Evolutionary conservation across 495 filamentous ascomycete species (phyloP).

Genomic region (Penicillium lividum): DNA sequence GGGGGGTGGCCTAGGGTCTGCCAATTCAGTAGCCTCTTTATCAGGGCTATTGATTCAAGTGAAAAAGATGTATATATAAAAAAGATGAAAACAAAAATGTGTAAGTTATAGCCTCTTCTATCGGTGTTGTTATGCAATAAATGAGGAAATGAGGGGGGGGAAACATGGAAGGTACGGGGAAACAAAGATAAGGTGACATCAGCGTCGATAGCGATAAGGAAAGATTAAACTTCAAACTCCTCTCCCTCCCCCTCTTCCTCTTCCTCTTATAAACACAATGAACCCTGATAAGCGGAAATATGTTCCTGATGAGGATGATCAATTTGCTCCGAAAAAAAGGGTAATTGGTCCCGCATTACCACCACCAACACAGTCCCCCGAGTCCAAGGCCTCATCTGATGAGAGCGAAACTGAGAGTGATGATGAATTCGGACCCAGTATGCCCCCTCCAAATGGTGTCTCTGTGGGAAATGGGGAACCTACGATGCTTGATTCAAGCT

Average conservation of each 20-base stretch:
- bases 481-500: constrained; percentile 19
- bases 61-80: not conserved
- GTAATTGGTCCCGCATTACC: constrained; percentile 39
- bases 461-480: constrained; percentile 11
- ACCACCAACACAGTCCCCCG: constrained; percentile 20
- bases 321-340: constrained; percentile 25
- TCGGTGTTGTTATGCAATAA: too few relatives aligned
- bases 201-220: not conserved
- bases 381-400: constrained; percentile 19
- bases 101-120: not conserved
- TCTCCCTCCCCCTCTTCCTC: not conserved
- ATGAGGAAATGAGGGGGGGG: not conserved
- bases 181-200: constrained; percentile 5
- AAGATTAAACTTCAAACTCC: not conserved
- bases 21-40: not conserved
- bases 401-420: constrained; percentile 45
- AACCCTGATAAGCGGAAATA: constrained; percentile 24
- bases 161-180: not conserved
- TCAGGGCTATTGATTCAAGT: not conserved
- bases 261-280: constrained; percentile 6
- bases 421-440: constrained; percentile 79
- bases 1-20: not conserved
- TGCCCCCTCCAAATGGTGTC: constrained; percentile 57
- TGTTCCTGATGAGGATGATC: constrained; percentile 7
- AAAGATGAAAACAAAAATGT: not conserved